phyloP scores from a whole-genome alignment of 2,329 filamentous ascomycete species.

The Penicillium polonicum region DNA sequence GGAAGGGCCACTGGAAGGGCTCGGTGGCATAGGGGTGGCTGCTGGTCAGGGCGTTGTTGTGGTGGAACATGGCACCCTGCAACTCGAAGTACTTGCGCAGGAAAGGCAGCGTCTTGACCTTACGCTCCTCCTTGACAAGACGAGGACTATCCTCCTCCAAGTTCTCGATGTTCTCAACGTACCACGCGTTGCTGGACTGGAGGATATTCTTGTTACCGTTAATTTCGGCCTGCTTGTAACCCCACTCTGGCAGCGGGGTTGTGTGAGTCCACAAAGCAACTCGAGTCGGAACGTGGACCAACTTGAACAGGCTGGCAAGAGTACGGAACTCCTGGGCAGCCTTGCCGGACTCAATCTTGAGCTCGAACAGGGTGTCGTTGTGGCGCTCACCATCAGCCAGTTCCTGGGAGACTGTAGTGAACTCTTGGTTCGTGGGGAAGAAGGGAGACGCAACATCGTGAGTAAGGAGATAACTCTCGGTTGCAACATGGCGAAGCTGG shows the following conservation, averaged over 20 bases:
- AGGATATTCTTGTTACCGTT: conserved; percentile 97
- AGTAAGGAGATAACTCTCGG: conserved; percentile 80
- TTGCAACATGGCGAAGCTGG: conserved; percentile 80
- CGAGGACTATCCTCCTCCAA: conserved; percentile 70
- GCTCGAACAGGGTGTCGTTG: conserved; percentile 90
- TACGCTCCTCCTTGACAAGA: conserved; percentile 69
- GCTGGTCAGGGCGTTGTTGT: conserved; percentile 97
- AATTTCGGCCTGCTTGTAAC: conserved; percentile 94
- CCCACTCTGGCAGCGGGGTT: conserved; percentile 95
- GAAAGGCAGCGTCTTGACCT: conserved; percentile 84
- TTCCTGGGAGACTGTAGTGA: conserved; percentile 75
- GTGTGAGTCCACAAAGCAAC: conserved; percentile 99
- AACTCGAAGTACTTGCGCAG: conserved; percentile 93
- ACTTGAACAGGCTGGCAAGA: conserved; percentile 89
- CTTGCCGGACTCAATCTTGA: conserved; percentile 86
- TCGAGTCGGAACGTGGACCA: conserved; percentile 90
- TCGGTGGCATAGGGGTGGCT: conserved; percentile 94
- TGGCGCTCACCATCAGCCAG: conserved; percentile 70
- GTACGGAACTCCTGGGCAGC: conserved; percentile 80
- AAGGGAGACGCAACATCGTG: conserved; percentile 97
- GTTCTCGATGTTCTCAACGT: conserved; percentile 85
- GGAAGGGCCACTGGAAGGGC: conserved; percentile 96
- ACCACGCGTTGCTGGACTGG: conserved; percentile 91
- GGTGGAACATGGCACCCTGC: conserved; percentile 97
- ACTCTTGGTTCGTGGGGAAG: conserved; percentile 97